These are phyloP conservation scores for Phyllosticta citrichinensis DNA, from an alignment of 2,329 filamentous ascomycete genomes.

Conservation along the genomic window DNA sequence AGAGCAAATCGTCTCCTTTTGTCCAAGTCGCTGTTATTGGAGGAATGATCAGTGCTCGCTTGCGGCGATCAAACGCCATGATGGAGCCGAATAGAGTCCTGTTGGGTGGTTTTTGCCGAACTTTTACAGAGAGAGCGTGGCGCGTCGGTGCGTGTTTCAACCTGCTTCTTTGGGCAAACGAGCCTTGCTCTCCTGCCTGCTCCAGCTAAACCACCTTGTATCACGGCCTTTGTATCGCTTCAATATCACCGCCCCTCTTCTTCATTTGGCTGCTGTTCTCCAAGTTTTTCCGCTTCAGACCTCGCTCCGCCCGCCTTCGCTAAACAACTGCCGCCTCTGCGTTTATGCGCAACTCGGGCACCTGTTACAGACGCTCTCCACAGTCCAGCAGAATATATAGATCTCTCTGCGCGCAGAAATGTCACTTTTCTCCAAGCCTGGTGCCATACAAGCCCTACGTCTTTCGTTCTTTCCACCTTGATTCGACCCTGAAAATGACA, in stretches of 20 bases:
- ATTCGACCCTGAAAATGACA: slow-evolving; percentile 3
- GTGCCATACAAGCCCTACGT: background rate
- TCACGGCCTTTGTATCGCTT: background rate
- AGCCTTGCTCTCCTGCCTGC: background rate
- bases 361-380: slow-evolving; percentile 1
- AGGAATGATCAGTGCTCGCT: background rate
- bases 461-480: slow-evolving; percentile 1
- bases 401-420: background rate
- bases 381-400: slow-evolving; percentile 3
- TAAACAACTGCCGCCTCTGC: background rate
- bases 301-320: slow-evolving; percentile 2
- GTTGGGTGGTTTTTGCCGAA: background rate
- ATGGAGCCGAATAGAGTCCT: background rate
- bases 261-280: background rate
- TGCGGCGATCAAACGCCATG: background rate
- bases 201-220: background rate
- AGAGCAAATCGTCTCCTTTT: background rate
- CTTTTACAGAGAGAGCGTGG: background rate
- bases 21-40: background rate
- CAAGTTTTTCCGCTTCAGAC: slow-evolving; percentile 5
- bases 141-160: background rate
- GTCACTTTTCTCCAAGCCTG: background rate
- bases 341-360: slow-evolving; percentile 4
- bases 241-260: background rate
- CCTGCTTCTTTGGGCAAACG: background rate